Evolutionary conservation across 176 grass and related monocot species (phyloP), one percentile per base, ranked within the genome.

Genomic region (Juncus effusus): DNA sequence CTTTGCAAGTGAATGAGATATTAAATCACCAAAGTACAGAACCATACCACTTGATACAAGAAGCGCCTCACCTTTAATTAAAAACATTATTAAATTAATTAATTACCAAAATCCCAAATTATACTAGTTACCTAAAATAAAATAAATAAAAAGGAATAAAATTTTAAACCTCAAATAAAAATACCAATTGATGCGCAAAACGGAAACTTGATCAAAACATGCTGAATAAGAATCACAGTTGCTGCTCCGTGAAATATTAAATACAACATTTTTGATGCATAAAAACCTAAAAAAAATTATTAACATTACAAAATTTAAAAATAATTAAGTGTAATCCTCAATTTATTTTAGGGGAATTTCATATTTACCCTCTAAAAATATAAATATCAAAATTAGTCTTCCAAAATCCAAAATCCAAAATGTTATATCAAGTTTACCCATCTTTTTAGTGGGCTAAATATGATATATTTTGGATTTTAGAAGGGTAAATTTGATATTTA

Each of bases 171-270:
- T 86, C 75, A 79, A 76, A 64, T 84, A 86, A 85, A 80, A 82
- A 41, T 72, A 99, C 94, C 94, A 82, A 99, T 79, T 82, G 88
- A 99, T 86, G 94, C 75, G 56, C 94, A 99, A 68, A 80, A 93
- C 60, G 94, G 94, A 14, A 93, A 99, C 60, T 82, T 89, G 37
- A 59, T 44, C 51, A 99, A 84, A 51, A 93, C 82, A 58, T 93
- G 83, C 19, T 99, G 79, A 72, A 99, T 89, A 76, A 99, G 79
- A 53, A 84, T 69, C 52, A 86, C 85, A 80, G 61, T 73, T 82
- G 85, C 80, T 19, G 68, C n/a, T 47, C 88, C 88, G 78, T 89
- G 80, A 65, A 42, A 82, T 40, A 93, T 74, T 52, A 93, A 54
- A 79, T 84, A 93, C 12, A 66, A 45, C 36, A 74, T 61, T 59